These are phyloP conservation scores for Phaffomyces opuntiae DNA, from an alignment of 805 yeast genomes.

Conservation along the genomic window DNA sequence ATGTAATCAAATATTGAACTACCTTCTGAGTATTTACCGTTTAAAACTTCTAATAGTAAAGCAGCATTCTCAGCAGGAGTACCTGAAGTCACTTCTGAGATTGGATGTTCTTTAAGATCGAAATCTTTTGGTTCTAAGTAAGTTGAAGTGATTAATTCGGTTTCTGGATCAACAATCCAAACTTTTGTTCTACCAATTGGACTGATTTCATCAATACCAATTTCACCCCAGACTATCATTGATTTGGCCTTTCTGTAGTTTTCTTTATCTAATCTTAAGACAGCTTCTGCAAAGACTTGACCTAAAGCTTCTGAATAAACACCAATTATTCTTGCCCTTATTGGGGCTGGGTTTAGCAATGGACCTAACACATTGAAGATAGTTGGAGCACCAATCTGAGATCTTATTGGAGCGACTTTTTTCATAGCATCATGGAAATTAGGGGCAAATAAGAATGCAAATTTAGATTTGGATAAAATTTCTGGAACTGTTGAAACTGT, in stretches of 20 bases:
- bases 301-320: conserved; percentile 81
- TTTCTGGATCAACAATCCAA: conserved; percentile 57
- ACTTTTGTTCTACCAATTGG: conserved; percentile 77
- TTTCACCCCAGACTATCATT: conserved; percentile 88
- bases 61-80: conserved; percentile 83
- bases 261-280: conserved; percentile 49
- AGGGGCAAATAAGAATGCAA: conserved; percentile 86
- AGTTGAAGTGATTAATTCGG: conserved; percentile 36
- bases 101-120: conserved; percentile 66
- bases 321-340: conserved; percentile 77
- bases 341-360: conserved; percentile 81
- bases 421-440: conserved; percentile 92
- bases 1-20: conserved; percentile 83
- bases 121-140: conserved; percentile 68
- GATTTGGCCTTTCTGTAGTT: conserved; percentile 42
- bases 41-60: conserved; percentile 36
- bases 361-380: conserved; percentile 95
- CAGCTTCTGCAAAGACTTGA: conserved; percentile 76
- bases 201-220: conserved; percentile 89
- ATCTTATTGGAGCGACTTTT: conserved; percentile 70
- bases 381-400: conserved; percentile 79
- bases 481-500: conserved; percentile 53
- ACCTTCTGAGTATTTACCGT: conserved; percentile 38
- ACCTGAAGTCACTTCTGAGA: conserved; percentile 68
- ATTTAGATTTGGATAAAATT: conserved; percentile 38